Evolutionary conservation across 805 yeast genomes (phyloP).

Genomic region (Ogataea trehalophila): DNA sequence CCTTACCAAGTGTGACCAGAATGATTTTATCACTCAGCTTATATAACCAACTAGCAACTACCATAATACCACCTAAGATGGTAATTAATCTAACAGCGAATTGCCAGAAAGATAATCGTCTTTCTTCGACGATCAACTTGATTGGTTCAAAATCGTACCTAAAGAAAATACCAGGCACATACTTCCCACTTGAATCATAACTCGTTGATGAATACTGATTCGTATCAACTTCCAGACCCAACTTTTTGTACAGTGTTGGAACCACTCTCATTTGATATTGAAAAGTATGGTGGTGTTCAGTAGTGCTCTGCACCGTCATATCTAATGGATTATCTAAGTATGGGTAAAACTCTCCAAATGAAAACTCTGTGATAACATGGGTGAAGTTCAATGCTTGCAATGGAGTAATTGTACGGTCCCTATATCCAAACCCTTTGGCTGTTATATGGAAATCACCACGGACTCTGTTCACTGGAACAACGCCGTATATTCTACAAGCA

Average conservation of each 20-base stretch:
- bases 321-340: constrained; percentile 86
- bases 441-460: constrained; percentile 82
- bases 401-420: constrained; percentile 44
- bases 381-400: constrained; percentile 63
- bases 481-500: constrained; percentile 84
- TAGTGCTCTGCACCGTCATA: constrained; percentile 55
- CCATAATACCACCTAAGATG: constrained; percentile 75
- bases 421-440: constrained; percentile 65
- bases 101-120: constrained; percentile 68
- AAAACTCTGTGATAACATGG: constrained; percentile 79
- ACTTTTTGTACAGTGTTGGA: constrained; percentile 68
- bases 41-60: constrained; percentile 63
- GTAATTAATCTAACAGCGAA: constrained; percentile 77
- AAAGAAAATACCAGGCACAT: constrained; percentile 75
- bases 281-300: constrained; percentile 44
- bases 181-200: constrained; percentile 20
- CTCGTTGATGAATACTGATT: constrained; percentile 78
- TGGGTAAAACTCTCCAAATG: constrained; percentile 89
- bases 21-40: constrained; percentile 52
- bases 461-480: constrained; percentile 79
- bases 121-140: constrained; percentile 61
- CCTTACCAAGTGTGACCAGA: constrained; percentile 52
- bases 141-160: constrained; percentile 88
- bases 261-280: constrained; percentile 74
- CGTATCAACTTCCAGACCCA: constrained; percentile 73